Base-by-base conservation (phyloP, 2,329 filamentous ascomycete species). In the Diaporthe humulicola region DNA sequence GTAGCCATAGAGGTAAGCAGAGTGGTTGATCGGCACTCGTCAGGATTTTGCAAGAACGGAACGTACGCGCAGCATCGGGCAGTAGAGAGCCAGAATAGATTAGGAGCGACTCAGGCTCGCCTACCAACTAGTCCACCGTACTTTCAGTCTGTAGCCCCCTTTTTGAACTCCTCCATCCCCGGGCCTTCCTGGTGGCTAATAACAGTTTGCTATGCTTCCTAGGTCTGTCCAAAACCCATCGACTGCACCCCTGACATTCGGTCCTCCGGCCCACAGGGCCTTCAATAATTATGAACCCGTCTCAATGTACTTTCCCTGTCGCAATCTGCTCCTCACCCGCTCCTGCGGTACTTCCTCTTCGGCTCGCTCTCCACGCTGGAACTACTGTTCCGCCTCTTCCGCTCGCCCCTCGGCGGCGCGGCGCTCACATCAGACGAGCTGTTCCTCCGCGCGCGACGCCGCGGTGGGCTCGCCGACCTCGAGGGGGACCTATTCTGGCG, bases 351-450 rank as follows among this genome's bases (percentile, higher is more conserved):
- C 50, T 72, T 73, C 74, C 69, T 76, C 54, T 74, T 69, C 7
- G 74, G 74, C 36, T 40, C 73, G 56, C 67, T 75, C n/a, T 74
- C 73, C 33, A 70, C 66, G n/a, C 73, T 73, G 7, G 75, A 76
- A 56, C 75, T 76, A 50, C 71, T 74, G n/a, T 69, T 73, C 66
- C 75, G 64, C 54, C 75, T 71, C 38, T 60, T 57, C 30, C 74
- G 71, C 71, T 72, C 75, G 25, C 75, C 74, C 40, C 70, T 72
- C 36, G 66, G 74, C 42, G 74, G 28, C 15, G 48, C 42, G 15
- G 40, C 73, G 45, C 73, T 57, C 40, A 71, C 36, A 8, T 71
- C 64, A 17, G 73, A 74, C 22, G 73, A 73, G 67, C 64, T 71
- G 10, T 75, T 69, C 30, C 73, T 52, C 61, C 66, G 66, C 1